A percentile compares a stretch with the other conserved stretches of the same genome.
These are phyloP conservation scores for Diaporthe sp. DNA, from an alignment of 2,329 filamentous ascomycete genomes.

Conservation along the genomic window DNA sequence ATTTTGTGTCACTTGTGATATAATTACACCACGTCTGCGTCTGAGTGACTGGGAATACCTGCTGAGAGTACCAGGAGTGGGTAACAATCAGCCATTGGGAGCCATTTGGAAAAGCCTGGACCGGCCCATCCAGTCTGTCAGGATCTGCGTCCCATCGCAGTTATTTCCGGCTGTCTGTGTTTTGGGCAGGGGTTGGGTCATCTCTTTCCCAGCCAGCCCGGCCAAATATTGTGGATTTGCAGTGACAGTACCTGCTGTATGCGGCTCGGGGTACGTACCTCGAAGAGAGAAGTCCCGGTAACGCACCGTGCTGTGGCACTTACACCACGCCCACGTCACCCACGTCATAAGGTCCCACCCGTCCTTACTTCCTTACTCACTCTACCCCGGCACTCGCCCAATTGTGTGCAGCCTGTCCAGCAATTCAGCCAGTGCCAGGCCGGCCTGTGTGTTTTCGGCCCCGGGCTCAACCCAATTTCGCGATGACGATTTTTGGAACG, in stretches of 20 bases:
- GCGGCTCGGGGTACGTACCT: constrained; percentile 23
- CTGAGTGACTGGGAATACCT: not conserved
- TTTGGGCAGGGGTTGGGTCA: not conserved
- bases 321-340: constrained; percentile 28
- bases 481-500: not conserved
- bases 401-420: not conserved
- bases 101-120: not conserved
- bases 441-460: not conserved
- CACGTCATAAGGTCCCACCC: constrained; percentile 33
- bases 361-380: not conserved
- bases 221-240: not conserved
- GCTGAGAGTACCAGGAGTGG: not conserved
- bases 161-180: not conserved
- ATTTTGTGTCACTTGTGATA: not conserved
- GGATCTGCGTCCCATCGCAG: not conserved
- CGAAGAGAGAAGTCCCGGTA: not conserved
- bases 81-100: not conserved
- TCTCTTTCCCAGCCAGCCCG: not conserved
- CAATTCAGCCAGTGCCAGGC: not conserved
- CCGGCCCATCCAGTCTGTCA: not conserved
- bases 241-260: not conserved
- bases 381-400: not conserved
- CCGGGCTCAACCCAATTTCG: constrained; percentile 17
- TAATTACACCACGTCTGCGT: not conserved
- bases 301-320: not conserved